A percentile compares a stretch with the other conserved stretches of the same genome.
phyloP scores from a whole-genome alignment of 2,329 filamentous ascomycete genomes.

The Monilinia laxa region DNA sequence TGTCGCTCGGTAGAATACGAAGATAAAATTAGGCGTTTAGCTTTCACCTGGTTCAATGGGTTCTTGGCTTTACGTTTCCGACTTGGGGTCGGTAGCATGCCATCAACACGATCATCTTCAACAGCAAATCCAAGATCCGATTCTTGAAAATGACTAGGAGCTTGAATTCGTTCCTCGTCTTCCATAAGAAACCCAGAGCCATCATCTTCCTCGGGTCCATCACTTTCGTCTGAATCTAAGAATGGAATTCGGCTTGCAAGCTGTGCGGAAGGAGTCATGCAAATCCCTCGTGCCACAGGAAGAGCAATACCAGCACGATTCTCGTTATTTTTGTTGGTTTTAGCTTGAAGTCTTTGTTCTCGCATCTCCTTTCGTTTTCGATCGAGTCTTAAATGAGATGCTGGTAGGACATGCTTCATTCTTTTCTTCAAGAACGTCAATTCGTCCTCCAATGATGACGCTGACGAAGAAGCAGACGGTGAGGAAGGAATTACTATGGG shows the following conservation, averaged over 20 bases:
- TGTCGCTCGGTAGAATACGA: constrained; percentile 21
- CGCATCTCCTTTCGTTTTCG: constrained; percentile 45
- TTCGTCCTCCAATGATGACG: constrained; percentile 32
- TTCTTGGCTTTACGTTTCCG: constrained; percentile 26
- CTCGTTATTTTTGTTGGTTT: constrained; percentile 27
- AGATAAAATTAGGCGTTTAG: constrained; percentile 27
- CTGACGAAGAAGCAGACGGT: constrained; percentile 26
- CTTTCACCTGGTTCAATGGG: neutral
- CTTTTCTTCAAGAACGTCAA: constrained; percentile 37
- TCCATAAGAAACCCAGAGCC: constrained; percentile 23
- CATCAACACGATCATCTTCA: constrained; percentile 40
- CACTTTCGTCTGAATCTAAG: constrained; percentile 34
- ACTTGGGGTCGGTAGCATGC: constrained; percentile 39
- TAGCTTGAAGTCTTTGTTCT: constrained; percentile 26
- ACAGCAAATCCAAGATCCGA: constrained; percentile 33
- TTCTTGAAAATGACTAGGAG: constrained; percentile 29
- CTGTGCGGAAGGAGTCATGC: neutral
- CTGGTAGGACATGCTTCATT: constrained; percentile 62
- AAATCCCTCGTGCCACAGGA: constrained; percentile 25
- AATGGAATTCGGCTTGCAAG: constrained; percentile 4
- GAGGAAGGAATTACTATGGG: constrained; percentile 19
- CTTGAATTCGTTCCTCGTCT: constrained; percentile 24
- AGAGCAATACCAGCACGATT: constrained; percentile 39
- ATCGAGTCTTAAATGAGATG: constrained; percentile 65
- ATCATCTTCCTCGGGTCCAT: constrained; percentile 29